A percentile compares a stretch with the other conserved stretches of the same genome.
Conservation (phyloP, 345 rosid genomes). For the Carallia pectinifolia region DNA sequence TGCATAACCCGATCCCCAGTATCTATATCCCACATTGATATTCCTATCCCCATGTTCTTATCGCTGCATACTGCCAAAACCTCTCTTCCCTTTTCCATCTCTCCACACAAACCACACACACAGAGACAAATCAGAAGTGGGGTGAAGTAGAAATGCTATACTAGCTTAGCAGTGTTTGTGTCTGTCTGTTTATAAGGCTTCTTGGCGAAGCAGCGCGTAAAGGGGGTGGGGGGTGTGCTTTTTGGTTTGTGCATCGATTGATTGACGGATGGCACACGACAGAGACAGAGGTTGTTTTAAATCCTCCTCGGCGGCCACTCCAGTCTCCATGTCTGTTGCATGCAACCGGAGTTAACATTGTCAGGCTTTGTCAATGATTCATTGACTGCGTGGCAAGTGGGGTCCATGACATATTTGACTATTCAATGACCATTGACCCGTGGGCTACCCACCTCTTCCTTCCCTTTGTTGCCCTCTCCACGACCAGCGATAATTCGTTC, state of each 20-base stretch:
- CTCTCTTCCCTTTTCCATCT: slow-evolving; percentile 15
- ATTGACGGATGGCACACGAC: slow-evolving; percentile 14
- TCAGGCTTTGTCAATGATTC: too few relatives aligned
- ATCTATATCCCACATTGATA: slow-evolving; percentile 37
- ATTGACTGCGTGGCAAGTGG: too few relatives aligned
- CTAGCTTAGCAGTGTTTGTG: background rate
- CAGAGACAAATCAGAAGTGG: background rate
- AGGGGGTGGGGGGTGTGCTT: background rate
- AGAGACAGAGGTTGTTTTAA: slow-evolving; percentile 32
- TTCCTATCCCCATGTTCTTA: slow-evolving; percentile 40
- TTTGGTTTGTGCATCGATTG: slow-evolving; percentile 4
- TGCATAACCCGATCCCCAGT: slow-evolving; percentile 40
- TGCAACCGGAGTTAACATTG: too few relatives aligned
- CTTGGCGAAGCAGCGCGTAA: slow-evolving; percentile 6
- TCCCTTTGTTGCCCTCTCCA: too few relatives aligned
- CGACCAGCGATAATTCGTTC: too few relatives aligned
- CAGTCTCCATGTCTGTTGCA: background rate
- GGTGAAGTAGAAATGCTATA: background rate
- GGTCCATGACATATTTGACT: too few relatives aligned
- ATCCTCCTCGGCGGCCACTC: background rate
- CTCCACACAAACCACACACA: background rate
- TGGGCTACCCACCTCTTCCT: too few relatives aligned
- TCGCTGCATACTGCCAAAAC: slow-evolving; percentile 47
- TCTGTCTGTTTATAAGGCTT: background rate
- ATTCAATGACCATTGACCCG: too few relatives aligned